Evolutionary conservation across 2,329 filamentous ascomycete genomes (phyloP), one percentile per base, ranked within the genome.

Genomic region (Coccinonectria pachysandricola): DNA sequence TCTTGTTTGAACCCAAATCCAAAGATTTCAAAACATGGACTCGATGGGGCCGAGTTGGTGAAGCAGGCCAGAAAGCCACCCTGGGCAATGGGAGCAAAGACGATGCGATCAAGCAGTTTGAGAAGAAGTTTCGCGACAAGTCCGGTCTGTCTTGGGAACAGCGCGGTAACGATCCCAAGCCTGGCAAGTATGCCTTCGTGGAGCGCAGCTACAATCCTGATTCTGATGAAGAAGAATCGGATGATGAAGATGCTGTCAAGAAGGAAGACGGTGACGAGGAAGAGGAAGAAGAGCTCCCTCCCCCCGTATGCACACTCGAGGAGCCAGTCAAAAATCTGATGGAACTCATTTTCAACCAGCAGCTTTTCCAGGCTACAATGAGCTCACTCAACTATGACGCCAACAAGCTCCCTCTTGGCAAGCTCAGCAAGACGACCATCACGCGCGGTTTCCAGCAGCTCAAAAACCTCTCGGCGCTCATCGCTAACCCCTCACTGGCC

Each of bases 371-470:
- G 12, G 65, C 66, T 12, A 70, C 73, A 18, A 80, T 84, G 75
- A 50, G 54, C 2, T 61, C 68, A 2, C 60, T 84, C 39, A 80
- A 81, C 39, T 85, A 85, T 40, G 77, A 85, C 40, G 64, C 69
- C 7, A 64, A 79, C 37, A 92, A 92, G 52, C 60, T 93, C 20
- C 85, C 85, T 0, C 61, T 93, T 2, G 86, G 85, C 4, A 92
- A 91, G 49, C 66, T 93, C 13, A 84, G 81, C 62, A 85, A 87
- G 45, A 58, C 68, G 8, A 91, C 82, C 12, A 79, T 93, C 39
- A 68, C 65, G 15, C 66, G 69, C 9, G 86, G 85, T 6, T 93
- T 83, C 48, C 70, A 84, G 44, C 64, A 75, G 6, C 63, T 94
- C 27, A 88, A 91, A 45, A 71, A 84, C 19, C 64, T 93, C 4